Percentiles rank a stretch among this genome's conserved stretches.
phyloP scores from a whole-genome alignment of 257 asterid species.

The Paulownia fortunei region DNA sequence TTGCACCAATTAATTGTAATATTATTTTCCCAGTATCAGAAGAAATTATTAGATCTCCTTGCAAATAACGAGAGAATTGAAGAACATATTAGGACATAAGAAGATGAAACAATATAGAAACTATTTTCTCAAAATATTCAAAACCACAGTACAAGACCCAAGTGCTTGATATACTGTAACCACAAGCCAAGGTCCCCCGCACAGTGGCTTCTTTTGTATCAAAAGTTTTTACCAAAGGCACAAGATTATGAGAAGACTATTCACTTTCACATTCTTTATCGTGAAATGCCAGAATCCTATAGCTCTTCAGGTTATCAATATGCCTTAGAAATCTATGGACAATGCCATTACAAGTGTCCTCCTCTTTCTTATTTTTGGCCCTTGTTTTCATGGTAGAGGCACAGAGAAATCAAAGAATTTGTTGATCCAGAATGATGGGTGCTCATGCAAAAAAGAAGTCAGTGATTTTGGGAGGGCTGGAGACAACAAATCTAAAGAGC shows the following conservation, averaged over 20 bases:
- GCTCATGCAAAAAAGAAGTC: background rate
- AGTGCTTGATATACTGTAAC: background rate
- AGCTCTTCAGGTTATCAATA: slow-evolving; percentile 6
- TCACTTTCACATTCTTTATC: background rate
- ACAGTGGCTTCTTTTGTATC: background rate
- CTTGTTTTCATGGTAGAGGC: background rate
- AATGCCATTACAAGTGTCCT: background rate
- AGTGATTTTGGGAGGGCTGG: background rate
- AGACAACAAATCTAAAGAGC: too few relatives aligned
- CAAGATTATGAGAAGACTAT: background rate
- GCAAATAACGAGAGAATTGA: background rate
- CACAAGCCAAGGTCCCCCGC: background rate
- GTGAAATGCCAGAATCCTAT: background rate
- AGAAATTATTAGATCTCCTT: background rate
- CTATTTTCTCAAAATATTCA: background rate
- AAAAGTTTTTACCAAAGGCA: background rate
- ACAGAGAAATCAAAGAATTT: background rate
- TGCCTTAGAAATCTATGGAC: background rate
- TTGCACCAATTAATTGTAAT: background rate
- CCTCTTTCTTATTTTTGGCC: background rate
- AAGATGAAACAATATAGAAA: background rate
- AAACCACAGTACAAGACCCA: background rate
- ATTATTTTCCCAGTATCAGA: background rate
- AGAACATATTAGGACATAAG: background rate
- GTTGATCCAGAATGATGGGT: background rate